A percentile compares a stretch with the other conserved stretches of the same genome.
These are phyloP conservation scores for Phaeosphaeriaceae sp. DNA, from an alignment of 2,329 filamentous ascomycete species.

Conservation along the genomic window DNA sequence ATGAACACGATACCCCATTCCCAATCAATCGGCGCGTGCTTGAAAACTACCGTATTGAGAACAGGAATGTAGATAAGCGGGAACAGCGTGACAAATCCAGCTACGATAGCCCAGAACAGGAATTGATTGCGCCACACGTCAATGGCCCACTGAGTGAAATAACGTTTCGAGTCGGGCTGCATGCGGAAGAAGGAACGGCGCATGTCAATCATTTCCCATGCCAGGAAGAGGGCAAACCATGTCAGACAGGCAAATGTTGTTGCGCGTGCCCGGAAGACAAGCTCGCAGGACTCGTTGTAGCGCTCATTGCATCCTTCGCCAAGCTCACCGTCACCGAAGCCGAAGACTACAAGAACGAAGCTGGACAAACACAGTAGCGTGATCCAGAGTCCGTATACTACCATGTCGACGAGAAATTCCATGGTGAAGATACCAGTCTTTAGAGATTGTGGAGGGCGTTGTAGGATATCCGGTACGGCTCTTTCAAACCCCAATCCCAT, in stretches of 20 bases:
- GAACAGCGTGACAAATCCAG: slow-evolving; percentile 55
- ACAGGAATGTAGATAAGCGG: slow-evolving; percentile 68
- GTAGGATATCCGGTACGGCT: slow-evolving; percentile 78
- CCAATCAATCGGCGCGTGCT: slow-evolving; percentile 69
- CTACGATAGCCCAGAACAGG: slow-evolving; percentile 54
- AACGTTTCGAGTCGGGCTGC: slow-evolving; percentile 64
- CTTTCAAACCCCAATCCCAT: slow-evolving; percentile 85
- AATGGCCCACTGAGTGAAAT: slow-evolving; percentile 63
- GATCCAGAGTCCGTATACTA: slow-evolving; percentile 48
- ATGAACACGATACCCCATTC: slow-evolving; percentile 74
- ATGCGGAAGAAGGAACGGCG: slow-evolving; percentile 77
- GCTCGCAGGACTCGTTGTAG: slow-evolving; percentile 40
- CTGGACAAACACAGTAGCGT: slow-evolving; percentile 38
- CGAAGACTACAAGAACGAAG: slow-evolving; percentile 46
- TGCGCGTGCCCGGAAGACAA: slow-evolving; percentile 63
- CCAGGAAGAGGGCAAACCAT: slow-evolving; percentile 77
- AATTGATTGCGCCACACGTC: slow-evolving; percentile 77
- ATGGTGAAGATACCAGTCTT: slow-evolving; percentile 48
- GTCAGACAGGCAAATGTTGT: slow-evolving; percentile 77
- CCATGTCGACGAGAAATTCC: slow-evolving; percentile 47
- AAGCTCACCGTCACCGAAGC: slow-evolving; percentile 41
- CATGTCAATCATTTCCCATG: slow-evolving; percentile 79
- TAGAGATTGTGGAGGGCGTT: slow-evolving; percentile 71
- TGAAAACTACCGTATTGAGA: slow-evolving; percentile 69
- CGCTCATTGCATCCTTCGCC: slow-evolving; percentile 44